Evolutionary conservation across 2,329 filamentous ascomycete genomes (phyloP).

Genomic region (Parafenestella ontariensis): DNA sequence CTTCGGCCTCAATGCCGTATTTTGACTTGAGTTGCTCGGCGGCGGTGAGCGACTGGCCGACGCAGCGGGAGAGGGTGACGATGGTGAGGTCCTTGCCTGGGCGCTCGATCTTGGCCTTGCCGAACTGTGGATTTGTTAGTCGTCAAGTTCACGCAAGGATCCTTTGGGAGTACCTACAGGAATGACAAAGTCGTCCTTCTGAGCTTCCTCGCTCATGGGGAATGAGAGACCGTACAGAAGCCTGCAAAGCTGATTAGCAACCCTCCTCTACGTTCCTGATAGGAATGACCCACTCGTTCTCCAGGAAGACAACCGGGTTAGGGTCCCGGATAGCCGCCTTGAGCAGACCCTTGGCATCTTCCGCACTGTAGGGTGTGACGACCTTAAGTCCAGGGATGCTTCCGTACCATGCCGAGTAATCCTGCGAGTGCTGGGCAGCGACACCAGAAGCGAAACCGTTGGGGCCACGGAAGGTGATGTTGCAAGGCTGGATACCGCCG

Average conservation of each 20-base stretch:
- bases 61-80: slow-evolving; percentile 91
- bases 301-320: slow-evolving; percentile 83
- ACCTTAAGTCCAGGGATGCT: slow-evolving; percentile 98
- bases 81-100: slow-evolving; percentile 95
- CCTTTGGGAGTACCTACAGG: slow-evolving; percentile 60
- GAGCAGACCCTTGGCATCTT: slow-evolving; percentile 96
- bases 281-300: slow-evolving; percentile 55
- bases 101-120: slow-evolving; percentile 99
- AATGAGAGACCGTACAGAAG: slow-evolving; percentile 90
- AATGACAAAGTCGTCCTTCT: slow-evolving; percentile 95
- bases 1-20: slow-evolving; percentile 94
- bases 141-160: not conserved
- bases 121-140: slow-evolving; percentile 63
- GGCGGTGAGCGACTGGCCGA: slow-evolving; percentile 87
- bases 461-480: slow-evolving; percentile 98
- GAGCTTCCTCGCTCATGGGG: slow-evolving; percentile 96
- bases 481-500: slow-evolving; percentile 98
- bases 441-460: slow-evolving; percentile 98
- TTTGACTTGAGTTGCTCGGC: slow-evolving; percentile 94
- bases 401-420: slow-evolving; percentile 98
- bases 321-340: slow-evolving; percentile 98
- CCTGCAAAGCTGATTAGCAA: slow-evolving; percentile 52
- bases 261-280: not conserved
- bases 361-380: slow-evolving; percentile 91
- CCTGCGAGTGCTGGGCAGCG: slow-evolving; percentile 96